Evolutionary conservation across 2,329 filamentous ascomycete genomes (phyloP).

Genomic region (Sphaerulina populicola): DNA sequence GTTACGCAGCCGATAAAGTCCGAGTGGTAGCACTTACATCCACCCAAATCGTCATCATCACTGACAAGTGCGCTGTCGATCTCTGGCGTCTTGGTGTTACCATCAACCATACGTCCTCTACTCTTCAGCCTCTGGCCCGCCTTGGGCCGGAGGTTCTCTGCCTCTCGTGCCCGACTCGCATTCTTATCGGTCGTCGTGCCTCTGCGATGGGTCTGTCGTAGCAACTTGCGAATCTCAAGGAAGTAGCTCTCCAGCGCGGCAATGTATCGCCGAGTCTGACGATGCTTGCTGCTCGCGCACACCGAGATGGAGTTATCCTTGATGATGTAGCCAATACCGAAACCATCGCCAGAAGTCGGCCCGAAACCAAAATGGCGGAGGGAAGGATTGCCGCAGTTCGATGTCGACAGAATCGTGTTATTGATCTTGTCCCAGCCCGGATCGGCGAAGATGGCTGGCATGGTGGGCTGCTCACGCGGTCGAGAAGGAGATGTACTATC

Average conservation of each 20-base stretch:
- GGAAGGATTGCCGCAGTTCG: slow-evolving; percentile 96
- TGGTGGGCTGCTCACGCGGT: slow-evolving; percentile 39
- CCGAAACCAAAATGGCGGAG: slow-evolving; percentile 95
- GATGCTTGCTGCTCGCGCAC: slow-evolving; percentile 85
- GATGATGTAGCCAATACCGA: slow-evolving; percentile 98
- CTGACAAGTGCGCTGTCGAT: slow-evolving; percentile 55
- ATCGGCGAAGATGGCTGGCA: slow-evolving; percentile 80
- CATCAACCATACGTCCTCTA: slow-evolving; percentile 59
- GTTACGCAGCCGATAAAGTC: not conserved
- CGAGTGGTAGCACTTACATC: slow-evolving; percentile 59
- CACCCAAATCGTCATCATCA: slow-evolving; percentile 83
- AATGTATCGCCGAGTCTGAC: slow-evolving; percentile 84
- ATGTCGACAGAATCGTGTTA: slow-evolving; percentile 86
- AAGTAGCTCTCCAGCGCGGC: slow-evolving; percentile 86
- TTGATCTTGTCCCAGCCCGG: slow-evolving; percentile 90
- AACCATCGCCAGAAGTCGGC: slow-evolving; percentile 84
- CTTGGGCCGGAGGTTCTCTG: slow-evolving; percentile 43
- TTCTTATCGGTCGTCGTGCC: slow-evolving; percentile 46
- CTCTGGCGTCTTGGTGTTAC: slow-evolving; percentile 28
- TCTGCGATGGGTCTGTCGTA: slow-evolving; percentile 59
- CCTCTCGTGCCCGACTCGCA: slow-evolving; percentile 53
- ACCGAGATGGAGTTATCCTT: slow-evolving; percentile 87
- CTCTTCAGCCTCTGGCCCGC: slow-evolving; percentile 52
- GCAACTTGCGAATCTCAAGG: slow-evolving; percentile 76
- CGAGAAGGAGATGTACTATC: slow-evolving; percentile 48